A percentile compares a stretch with the other conserved stretches of the same genome.
These are phyloP conservation scores for Ligustrum vulgare DNA, from an alignment of 257 asterid species.

Conservation along the genomic window DNA sequence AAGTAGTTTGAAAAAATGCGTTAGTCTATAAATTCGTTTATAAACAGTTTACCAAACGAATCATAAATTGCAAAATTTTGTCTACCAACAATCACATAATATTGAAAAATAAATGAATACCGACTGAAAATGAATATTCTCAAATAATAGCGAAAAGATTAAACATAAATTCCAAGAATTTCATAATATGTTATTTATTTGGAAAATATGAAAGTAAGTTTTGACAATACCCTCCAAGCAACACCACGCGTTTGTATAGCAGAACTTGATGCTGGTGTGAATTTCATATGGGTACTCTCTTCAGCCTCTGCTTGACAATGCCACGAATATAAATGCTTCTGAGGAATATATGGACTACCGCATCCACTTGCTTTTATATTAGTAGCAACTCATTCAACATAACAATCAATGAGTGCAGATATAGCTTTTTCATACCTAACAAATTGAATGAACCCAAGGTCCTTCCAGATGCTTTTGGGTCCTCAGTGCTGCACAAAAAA, in stretches of 20 bases:
- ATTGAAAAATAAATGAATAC: not conserved
- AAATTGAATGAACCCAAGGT: constrained; percentile 44
- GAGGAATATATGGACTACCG: not conserved
- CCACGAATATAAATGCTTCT: constrained; percentile 14
- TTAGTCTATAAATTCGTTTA: too few relatives aligned
- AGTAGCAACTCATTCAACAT: constrained; percentile 7
- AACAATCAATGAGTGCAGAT: constrained; percentile 1
- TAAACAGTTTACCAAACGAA: too few relatives aligned
- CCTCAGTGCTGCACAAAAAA: constrained; percentile 57
- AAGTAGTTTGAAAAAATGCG: too few relatives aligned
- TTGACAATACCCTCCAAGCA: constrained; percentile 55
- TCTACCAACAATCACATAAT: constrained; percentile 8
- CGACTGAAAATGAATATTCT: not conserved
- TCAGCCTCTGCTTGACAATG: constrained; percentile 43
- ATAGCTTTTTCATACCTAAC: constrained; percentile 41
- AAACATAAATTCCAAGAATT: not conserved
- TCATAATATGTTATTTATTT: not conserved
- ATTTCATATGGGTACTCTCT: constrained; percentile 30
- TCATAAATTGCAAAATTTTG: not conserved
- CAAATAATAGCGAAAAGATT: not conserved
- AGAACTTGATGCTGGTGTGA: not conserved
- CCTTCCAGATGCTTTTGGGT: constrained; percentile 45
- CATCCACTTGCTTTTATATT: not conserved
- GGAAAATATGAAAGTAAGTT: constrained; percentile 14
- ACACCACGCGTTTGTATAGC: constrained; percentile 69